Evolutionary conservation across 2,329 filamentous ascomycete genomes (phyloP), one percentile per base, ranked within the genome.

Genomic region (Hirsutella rhossiliensis): DNA sequence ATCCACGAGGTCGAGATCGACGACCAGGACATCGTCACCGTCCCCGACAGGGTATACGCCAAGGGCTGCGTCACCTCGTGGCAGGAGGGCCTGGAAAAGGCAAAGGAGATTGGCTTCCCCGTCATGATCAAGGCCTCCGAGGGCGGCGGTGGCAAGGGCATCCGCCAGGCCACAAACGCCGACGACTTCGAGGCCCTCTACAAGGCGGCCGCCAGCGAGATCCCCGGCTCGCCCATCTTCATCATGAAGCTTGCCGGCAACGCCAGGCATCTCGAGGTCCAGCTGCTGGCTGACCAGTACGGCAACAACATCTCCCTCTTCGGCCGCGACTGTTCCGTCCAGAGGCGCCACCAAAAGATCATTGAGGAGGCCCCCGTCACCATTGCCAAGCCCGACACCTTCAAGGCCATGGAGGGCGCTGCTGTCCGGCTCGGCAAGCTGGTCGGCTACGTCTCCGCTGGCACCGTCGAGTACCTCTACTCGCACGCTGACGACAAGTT

Each of bases 101-200:
- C 92, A 47, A 80, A 78, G 62, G 76, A 87, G 59, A 98, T 98
- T 63, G 92, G 92, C 53, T 98, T 98, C 72, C 92, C 92, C 15
- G 85, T 98, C 72, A 98, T 98, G 92, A 87, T 98, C 65, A 98
- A 98, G 75, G 92, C 92, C n/a, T 97, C 92, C 3, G 92, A 98
- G 72, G 92, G 92, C 69, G 92, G 92, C 71, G 92, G 92, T 70
- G 92, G 92, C 62, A 98, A 98, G 74, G 92, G 92, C 76, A 98
- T 98, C 62, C 87, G 94, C 62, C 96, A 97, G 71, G 92, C 92
- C 53, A 74, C 87, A 49, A 73, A 73, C 48, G 89, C 95, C 62
- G 83, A 90, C 37, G 81, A 84, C 50, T 98, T 98, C 57, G 75
- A 84, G 60, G 73, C 75, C 54, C 73, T 97, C 39, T 98, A 97